Evolutionary conservation across 768 basidiomycete species (phyloP), one percentile per base, ranked within the genome.

Genomic region (Podaxis pistillaris): DNA sequence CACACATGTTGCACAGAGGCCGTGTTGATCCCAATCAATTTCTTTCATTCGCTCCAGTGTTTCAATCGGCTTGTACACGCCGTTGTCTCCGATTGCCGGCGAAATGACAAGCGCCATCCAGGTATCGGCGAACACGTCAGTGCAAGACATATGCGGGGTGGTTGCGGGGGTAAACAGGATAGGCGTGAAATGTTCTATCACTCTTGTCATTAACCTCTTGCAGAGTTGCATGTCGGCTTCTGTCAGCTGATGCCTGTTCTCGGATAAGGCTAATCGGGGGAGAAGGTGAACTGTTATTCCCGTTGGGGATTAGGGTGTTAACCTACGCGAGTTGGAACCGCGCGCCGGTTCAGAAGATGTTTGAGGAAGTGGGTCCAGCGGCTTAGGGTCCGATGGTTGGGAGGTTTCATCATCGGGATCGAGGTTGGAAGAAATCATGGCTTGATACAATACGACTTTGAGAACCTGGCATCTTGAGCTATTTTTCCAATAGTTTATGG

Each of bases 101-200:
- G 83, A 76, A 41, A 89, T 86, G n/a, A 92, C 88, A 41, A 84
- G 75, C 24, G 78, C 63, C 82, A 90, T 88, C 91, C 90, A 92
- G 56, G 74, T 78, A 56, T 87, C 87, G 0, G 90, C 91, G 59
- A 92, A 79, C 0, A 83, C 74, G 69, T 90, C 85, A 3, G 89
- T 91, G 72, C 91, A 92, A 3, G 74, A 74, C 88, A 90, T 90
- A 69, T 91, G 91, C 1, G 78, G 74, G n/a, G 86, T 86, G 5
- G 85, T 79, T 4, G 87, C 81, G 28, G 88, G 83, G 1, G 90
- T 90, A 71, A 92, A 92, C 0, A 92, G 73, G 38, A 86, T 76
- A 1, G 90, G 89, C 0, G 89, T 88, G 69, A 91, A 91, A 70
- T 89, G 80, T 4, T 79, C 79, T 62, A 92, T 84, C 63, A 92